Evolutionary conservation across 306 rosid genomes (phyloP).

Genomic region (Ceratonia siliqua): DNA sequence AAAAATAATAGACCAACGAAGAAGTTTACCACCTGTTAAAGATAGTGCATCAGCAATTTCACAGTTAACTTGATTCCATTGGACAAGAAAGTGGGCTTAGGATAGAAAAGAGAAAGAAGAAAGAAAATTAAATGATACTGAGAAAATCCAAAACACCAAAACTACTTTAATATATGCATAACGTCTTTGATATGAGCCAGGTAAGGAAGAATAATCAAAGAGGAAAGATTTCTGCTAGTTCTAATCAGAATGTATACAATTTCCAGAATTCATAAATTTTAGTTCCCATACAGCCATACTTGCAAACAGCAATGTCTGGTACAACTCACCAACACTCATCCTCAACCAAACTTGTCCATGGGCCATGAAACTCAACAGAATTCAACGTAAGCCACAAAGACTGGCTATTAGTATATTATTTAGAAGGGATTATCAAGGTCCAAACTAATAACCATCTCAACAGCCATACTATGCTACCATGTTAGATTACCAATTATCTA

Average conservation of each 20-base stretch:
- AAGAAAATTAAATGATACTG: background rate
- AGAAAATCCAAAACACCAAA: background rate
- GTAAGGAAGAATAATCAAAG: background rate
- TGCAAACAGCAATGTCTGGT: background rate
- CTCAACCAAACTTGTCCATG: background rate
- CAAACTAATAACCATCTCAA: slow-evolving; percentile 10
- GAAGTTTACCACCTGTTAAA: slow-evolving; percentile 60
- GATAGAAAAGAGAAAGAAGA: background rate
- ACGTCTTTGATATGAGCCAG: background rate
- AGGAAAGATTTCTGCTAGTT: background rate
- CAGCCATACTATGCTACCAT: background rate
- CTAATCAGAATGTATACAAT: background rate
- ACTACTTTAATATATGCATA: background rate
- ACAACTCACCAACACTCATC: background rate
- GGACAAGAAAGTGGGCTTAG: background rate
- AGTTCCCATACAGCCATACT: background rate
- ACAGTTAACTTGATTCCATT: background rate
- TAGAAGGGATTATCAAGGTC: background rate
- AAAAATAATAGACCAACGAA: slow-evolving; percentile 57
- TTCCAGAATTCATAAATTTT: background rate
- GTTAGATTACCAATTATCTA: background rate
- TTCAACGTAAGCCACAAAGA: background rate
- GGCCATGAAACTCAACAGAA: background rate
- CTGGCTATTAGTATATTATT: background rate
- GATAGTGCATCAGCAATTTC: slow-evolving; percentile 15